Evolutionary conservation across 2,329 filamentous ascomycete species (phyloP).

Genomic region (Daldinia sp.): DNA sequence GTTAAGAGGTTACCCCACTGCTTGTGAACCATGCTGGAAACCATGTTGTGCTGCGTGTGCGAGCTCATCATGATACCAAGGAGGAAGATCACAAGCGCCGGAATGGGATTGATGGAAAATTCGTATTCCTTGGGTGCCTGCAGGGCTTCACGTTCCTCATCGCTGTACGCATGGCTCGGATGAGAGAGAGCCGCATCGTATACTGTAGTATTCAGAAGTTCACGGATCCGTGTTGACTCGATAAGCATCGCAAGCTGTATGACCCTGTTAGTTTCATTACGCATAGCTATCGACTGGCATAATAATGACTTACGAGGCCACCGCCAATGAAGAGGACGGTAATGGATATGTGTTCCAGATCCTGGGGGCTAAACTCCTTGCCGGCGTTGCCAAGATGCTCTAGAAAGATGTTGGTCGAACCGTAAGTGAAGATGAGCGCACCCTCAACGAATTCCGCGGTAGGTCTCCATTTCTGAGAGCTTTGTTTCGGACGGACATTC

Average conservation of each 20-base stretch:
- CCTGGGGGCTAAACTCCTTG: slow-evolving; percentile 77
- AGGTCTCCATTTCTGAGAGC: slow-evolving; percentile 74
- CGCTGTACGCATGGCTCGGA: slow-evolving; percentile 52
- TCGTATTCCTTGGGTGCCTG: slow-evolving; percentile 74
- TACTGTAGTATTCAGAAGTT: slow-evolving; percentile 71
- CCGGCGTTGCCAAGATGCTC: slow-evolving; percentile 86
- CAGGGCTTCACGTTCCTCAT: slow-evolving; percentile 64
- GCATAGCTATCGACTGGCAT: neutral
- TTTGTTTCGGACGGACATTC: slow-evolving; percentile 79
- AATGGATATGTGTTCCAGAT: slow-evolving; percentile 93
- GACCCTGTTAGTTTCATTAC: slow-evolving; percentile 35
- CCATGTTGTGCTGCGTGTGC: slow-evolving; percentile 85
- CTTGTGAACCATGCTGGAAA: slow-evolving; percentile 90
- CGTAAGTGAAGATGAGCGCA: slow-evolving; percentile 89
- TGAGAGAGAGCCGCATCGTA: slow-evolving; percentile 52
- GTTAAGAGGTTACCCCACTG: slow-evolving; percentile 92
- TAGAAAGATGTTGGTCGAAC: slow-evolving; percentile 89
- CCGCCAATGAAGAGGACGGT: slow-evolving; percentile 94
- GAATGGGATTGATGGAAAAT: slow-evolving; percentile 88
- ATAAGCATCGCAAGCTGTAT: slow-evolving; percentile 73
- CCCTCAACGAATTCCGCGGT: slow-evolving; percentile 92
- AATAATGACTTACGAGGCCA: slow-evolving; percentile 73
- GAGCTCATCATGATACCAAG: slow-evolving; percentile 96
- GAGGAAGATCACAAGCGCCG: slow-evolving; percentile 85
- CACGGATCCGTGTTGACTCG: slow-evolving; percentile 77